Evolutionary conservation across 768 basidiomycete species (phyloP), one percentile per base, ranked within the genome.

Genomic region (Mycena chlorophos): DNA sequence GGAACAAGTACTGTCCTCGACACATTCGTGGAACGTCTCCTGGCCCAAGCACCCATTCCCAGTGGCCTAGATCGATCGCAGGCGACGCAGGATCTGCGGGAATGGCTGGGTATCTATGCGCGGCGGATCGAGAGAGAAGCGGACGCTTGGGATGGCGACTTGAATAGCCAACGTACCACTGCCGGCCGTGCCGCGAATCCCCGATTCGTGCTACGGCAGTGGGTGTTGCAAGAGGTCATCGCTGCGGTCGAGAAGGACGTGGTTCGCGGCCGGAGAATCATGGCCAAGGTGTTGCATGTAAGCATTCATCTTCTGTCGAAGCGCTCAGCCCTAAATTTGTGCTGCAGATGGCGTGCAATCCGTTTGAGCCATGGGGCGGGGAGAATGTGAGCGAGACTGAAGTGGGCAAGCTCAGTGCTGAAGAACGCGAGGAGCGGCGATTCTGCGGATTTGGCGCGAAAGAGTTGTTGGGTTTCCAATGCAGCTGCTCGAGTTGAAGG

Each of bases 211-310:
- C 71, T 98, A 56, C 77, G 97, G 56, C 97, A 98, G 71, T 98
- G 97, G 97, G 74, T 98, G 8, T 77, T 99, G 29, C 94, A 98
- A 68, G 95, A 98, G 66, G 87, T 91, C 22, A 98, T 98, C 66
- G 71, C 73, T 58, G 81, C 81, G 60, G 81, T 93, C 2, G 89
- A 94, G 66, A 71, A 72, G 56, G 89, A 94, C 63, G 67, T 75
- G 10, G 73, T 75, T 20, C 80, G 73, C 55, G 89, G 88, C 46
- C 86, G 84, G 73, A 75, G 79, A 55, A 73, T 89, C 2, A 73
- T 98, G 49, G 85, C 84, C 13, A 91, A 92, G 70, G 88, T 97
- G 17, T 73, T 97, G 70, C 80, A 89, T 74, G 91, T 91, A 58
- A 42, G 64, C 86, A 78, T 49, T 53, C 31, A 16, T 31, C 52